Base-by-base conservation (phyloP, 83 land plant genomes). In the Isoetes engelmannii region DNA sequence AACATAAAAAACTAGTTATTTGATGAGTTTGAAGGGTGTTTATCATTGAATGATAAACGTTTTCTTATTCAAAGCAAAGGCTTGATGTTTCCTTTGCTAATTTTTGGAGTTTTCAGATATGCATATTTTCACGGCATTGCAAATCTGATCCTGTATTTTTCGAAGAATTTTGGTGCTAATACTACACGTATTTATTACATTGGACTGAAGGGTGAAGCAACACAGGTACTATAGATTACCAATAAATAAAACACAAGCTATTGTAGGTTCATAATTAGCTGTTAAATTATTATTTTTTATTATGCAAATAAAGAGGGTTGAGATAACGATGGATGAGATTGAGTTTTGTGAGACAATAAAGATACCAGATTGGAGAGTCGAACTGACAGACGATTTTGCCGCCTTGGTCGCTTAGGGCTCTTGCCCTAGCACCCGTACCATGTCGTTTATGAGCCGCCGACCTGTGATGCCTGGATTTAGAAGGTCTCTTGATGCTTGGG, bases 201-300 rank as follows among this genome's bases (percentile, higher is more conserved):
- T 75, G 99, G 99, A 6, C 73, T 94, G 8, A 79, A 84, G 55
- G 99, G 99, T 53, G 99, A 94, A 83, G 90, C 97, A 55, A 94
- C 97, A 41, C 83, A 86, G 84, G 96, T 89, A 82, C 8, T 45
- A 5, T 44, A 46, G n/a, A 48, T 13, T 20, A 62, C 63, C 21
- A 48, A 13, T 28, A 28, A 28, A 28, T 28, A 2, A 28, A 28
- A 1, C 12, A 7, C 6, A 56, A 13, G 5, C 57, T 4, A 41
- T 45, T n/a, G 5, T 20, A 5, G 56, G 58, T 17, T 47, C 7
- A 51, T 43, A 71, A 47, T 67, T 63, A 41, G 9, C 6, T 28
- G n/a, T 63, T 28, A 10, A 19, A 59, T 49, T 6, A 8, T 1
- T 50, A 48, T 17, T 3, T 4, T 37, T 48, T 3, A 15, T 67